Evolutionary conservation across 1,284 basidiomycete genomes (phyloP).

Genomic region (Microbotryomycetes sp.): DNA sequence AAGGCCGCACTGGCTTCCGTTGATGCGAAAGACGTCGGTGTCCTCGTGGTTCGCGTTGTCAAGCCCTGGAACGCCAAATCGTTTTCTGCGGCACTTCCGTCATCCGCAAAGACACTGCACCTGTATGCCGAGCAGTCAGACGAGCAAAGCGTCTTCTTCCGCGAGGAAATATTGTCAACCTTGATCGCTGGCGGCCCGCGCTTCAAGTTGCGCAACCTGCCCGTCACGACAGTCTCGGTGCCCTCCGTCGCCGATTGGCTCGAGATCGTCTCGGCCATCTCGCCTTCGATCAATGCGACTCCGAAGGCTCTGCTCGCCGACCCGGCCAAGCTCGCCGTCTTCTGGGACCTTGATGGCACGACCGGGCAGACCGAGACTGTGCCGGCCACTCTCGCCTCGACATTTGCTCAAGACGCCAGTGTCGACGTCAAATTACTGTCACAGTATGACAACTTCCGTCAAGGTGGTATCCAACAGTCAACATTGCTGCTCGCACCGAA

Average conservation of each 20-base stretch:
- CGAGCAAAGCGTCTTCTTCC: slow-evolving; percentile 57
- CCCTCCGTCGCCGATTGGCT: slow-evolving; percentile 51
- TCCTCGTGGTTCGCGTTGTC: slow-evolving; percentile 59
- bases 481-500: slow-evolving; percentile 32
- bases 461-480: slow-evolving; percentile 33
- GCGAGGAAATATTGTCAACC: slow-evolving; percentile 61
- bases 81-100: slow-evolving; percentile 54
- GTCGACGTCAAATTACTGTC: slow-evolving; percentile 28
- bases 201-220: slow-evolving; percentile 52
- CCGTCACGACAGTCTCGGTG: slow-evolving; percentile 52
- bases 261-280: slow-evolving; percentile 43
- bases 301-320: slow-evolving; percentile 31
- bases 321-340: slow-evolving; percentile 42
- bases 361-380: slow-evolving; percentile 27
- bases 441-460: slow-evolving; percentile 35
- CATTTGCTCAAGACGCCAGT: slow-evolving; percentile 27
- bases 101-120: slow-evolving; percentile 52
- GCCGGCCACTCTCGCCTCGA: slow-evolving; percentile 26
- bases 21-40: slow-evolving; percentile 44
- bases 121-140: slow-evolving; percentile 56
- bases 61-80: slow-evolving; percentile 64
- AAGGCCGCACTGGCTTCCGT: slow-evolving; percentile 30
- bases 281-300: slow-evolving; percentile 14
- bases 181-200: slow-evolving; percentile 46
- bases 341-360: slow-evolving; percentile 34